phyloP scores from a whole-genome alignment of 2,329 filamentous ascomycete species.

The Aspergillus luchuensis region DNA sequence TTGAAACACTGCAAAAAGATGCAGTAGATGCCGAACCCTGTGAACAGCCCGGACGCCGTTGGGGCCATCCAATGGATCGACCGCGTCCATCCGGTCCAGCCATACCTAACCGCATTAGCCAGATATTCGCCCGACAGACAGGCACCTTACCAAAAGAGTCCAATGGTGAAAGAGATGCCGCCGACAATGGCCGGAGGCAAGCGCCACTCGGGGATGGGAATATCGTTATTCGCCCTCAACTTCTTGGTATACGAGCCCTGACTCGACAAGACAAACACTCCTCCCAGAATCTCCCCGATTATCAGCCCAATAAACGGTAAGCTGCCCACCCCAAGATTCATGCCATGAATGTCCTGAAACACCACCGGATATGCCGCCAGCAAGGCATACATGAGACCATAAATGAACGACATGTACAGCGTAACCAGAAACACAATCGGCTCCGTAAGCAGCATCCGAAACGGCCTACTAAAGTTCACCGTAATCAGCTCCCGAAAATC shows the following conservation, averaged over 20 bases:
- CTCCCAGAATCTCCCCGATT: conserved; percentile 33
- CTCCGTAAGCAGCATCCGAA: conserved; percentile 44
- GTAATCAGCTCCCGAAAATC: conserved; percentile 50
- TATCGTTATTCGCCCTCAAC: conserved; percentile 31
- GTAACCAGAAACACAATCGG: conserved; percentile 39
- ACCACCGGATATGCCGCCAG: conserved; percentile 34
- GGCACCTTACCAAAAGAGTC: conserved; percentile 37
- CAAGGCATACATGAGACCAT: conserved; percentile 34
- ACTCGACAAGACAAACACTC: conserved; percentile 29
- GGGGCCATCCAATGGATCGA: conserved; percentile 40
- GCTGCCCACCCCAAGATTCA: conserved; percentile 32
- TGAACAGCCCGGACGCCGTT: conserved; percentile 35
- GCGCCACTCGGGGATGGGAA: conserved; percentile 38
- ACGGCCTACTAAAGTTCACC: conserved; percentile 50
- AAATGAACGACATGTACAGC: conserved; percentile 36
- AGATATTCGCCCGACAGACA: too few relatives aligned
- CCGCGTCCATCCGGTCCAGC: conserved; percentile 38
- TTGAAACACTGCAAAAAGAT: conserved; percentile 42
- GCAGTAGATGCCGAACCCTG: conserved; percentile 36
- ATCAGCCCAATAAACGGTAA: conserved; percentile 33
- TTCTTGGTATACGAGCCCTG: conserved; percentile 33
- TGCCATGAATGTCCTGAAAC: conserved; percentile 28
- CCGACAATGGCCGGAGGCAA: conserved; percentile 35
- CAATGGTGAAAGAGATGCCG: conserved; percentile 35
- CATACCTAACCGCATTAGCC: conserved; percentile 24